Conservation (phyloP, 352 stramenopile species). For the Phytophthora crassamura region DNA sequence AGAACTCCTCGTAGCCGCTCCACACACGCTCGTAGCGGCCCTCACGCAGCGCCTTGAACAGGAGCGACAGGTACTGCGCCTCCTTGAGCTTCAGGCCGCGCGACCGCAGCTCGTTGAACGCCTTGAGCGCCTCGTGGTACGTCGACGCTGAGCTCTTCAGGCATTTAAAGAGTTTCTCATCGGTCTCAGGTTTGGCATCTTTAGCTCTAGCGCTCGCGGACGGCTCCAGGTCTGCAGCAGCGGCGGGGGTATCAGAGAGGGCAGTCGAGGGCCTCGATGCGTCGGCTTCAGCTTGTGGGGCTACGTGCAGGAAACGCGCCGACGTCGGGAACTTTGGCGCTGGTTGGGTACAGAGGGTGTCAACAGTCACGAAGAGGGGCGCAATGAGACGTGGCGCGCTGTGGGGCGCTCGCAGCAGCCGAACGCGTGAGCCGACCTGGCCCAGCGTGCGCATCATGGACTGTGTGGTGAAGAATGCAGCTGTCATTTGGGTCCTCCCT, state of each 20-base stretch:
- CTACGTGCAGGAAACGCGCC: conserved; percentile 18
- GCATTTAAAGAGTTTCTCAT: neutral
- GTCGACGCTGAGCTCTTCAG: conserved; percentile 19
- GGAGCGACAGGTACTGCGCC: conserved; percentile 57
- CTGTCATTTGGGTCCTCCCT: neutral
- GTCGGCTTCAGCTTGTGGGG: conserved; percentile 9
- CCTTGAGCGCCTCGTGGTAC: conserved; percentile 39
- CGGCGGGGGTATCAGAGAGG: too few relatives aligned
- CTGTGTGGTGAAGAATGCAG: conserved; percentile 8
- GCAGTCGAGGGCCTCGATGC: neutral
- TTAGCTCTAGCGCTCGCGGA: neutral
- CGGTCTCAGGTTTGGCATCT: neutral
- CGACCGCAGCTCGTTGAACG: conserved; percentile 39
- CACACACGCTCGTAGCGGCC: conserved; percentile 38
- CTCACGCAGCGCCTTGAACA: conserved; percentile 68
- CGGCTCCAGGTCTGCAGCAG: neutral
- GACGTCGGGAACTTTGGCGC: neutral
- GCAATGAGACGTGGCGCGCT: neutral
- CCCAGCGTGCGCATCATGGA: conserved; percentile 19
- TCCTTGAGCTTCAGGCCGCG: conserved; percentile 37
- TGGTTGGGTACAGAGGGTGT: neutral
- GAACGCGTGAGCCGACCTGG: conserved; percentile 13
- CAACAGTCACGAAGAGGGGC: conserved; percentile 2
- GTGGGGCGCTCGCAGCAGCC: conserved; percentile 18
- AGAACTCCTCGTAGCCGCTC: conserved; percentile 49